A percentile compares a stretch with the other conserved stretches of the same genome.
phyloP scores from a whole-genome alignment of 306 rosid species.

The Cucurbita argyrosperma region DNA sequence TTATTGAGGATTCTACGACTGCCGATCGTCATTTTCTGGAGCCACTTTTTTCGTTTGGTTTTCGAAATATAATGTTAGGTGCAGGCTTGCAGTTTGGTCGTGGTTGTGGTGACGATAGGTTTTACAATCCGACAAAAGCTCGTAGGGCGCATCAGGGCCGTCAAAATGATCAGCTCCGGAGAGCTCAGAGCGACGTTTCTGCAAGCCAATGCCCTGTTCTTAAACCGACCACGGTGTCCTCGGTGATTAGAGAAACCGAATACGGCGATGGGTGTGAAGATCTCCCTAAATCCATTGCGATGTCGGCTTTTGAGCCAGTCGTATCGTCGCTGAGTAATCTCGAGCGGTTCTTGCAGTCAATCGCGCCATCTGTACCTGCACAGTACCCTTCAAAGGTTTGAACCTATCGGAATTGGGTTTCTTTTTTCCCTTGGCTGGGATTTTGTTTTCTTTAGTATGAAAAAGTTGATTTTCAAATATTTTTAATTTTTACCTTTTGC shows the following conservation, averaged over 20 bases:
- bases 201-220: not conserved
- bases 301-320: conserved; percentile 9
- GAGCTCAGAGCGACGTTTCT: conserved; percentile 9
- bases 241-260: conserved; percentile 21
- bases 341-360: conserved; percentile 50
- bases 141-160: conserved; percentile 24
- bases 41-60: conserved; percentile 2
- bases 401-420: not conserved
- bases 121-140: conserved; percentile 35
- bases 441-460: not conserved
- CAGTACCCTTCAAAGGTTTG: conserved; percentile 57
- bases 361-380: conserved; percentile 54
- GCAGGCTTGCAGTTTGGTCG: conserved; percentile 44
- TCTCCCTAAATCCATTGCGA: not conserved
- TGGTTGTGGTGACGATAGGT: conserved; percentile 63
- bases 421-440: not conserved
- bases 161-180: conserved; percentile 12
- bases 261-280: conserved; percentile 23
- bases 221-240: not conserved
- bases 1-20: conserved; percentile 1
- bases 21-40: conserved; percentile 28
- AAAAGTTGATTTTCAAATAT: not conserved
- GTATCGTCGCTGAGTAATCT: conserved; percentile 44
- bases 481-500: not conserved
- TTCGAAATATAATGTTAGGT: conserved; percentile 34